phyloP scores from a whole-genome alignment of 179 eudicot species.

The Sideroxylon spinosum region DNA sequence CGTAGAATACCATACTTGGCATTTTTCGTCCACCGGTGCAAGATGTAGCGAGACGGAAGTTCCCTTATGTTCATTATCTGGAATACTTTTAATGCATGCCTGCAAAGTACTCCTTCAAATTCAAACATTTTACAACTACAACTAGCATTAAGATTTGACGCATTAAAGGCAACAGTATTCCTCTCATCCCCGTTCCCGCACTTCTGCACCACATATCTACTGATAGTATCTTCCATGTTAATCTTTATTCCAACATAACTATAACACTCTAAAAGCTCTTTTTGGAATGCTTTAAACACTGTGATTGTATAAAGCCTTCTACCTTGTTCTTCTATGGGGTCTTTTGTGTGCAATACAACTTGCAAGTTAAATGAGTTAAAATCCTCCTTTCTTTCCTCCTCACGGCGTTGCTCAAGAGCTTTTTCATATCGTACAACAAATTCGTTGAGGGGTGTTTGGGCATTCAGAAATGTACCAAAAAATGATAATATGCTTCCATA shows the following conservation, averaged over 20 bases:
- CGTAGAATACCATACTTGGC: conserved; percentile 45
- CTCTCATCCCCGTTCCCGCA: conserved; percentile 34
- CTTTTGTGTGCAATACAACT: conserved; percentile 42
- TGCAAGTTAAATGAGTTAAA: conserved; percentile 39
- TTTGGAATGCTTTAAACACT: conserved; percentile 42
- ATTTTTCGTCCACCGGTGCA: conserved; percentile 48
- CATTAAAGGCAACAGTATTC: conserved; percentile 49
- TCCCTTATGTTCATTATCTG: conserved; percentile 50
- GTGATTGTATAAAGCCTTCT: conserved; percentile 39
- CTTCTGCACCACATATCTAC: conserved; percentile 36
- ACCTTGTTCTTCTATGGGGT: conserved; percentile 49
- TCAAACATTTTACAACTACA: conserved; percentile 60
- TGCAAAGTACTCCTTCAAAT: conserved; percentile 51
- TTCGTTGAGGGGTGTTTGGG: conserved; percentile 37
- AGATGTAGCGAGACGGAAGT: conserved; percentile 47
- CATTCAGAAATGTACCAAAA: conserved; percentile 30
- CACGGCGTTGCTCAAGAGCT: conserved; percentile 40
- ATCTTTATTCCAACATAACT: conserved; percentile 42
- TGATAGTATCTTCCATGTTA: conserved; percentile 45
- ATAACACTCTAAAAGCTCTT: conserved; percentile 47
- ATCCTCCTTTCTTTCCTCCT: conserved; percentile 48
- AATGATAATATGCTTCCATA: conserved; percentile 28
- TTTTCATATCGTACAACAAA: conserved; percentile 41
- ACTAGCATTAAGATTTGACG: conserved; percentile 42
- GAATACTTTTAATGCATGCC: conserved; percentile 47